phyloP scores from a whole-genome alignment of 2,329 filamentous ascomycete genomes.

The Xylaria sp. region DNA sequence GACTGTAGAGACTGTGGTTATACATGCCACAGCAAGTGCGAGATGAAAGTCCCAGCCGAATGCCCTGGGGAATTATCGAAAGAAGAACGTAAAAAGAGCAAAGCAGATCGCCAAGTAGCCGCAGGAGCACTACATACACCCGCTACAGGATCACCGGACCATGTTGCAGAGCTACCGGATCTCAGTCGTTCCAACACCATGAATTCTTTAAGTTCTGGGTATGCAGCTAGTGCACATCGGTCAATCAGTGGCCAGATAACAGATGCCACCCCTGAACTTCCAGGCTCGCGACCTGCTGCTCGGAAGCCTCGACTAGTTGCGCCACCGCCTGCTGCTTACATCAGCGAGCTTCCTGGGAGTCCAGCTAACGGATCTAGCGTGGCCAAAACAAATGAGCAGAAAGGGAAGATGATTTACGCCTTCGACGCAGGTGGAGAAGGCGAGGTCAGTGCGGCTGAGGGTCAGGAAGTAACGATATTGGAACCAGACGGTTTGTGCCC shows the following conservation, averaged over 20 bases:
- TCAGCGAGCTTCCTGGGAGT: slow-evolving; percentile 72
- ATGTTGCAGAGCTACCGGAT: slow-evolving; percentile 71
- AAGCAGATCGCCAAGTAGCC: slow-evolving; percentile 83
- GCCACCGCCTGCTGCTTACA: slow-evolving; percentile 84
- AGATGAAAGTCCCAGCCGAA: slow-evolving; percentile 97
- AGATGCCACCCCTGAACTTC: slow-evolving; percentile 54
- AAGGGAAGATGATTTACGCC: slow-evolving; percentile 87
- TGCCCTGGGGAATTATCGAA: slow-evolving; percentile 95
- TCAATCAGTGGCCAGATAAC: slow-evolving; percentile 72
- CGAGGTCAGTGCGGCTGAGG: slow-evolving; percentile 83
- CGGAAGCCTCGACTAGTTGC: slow-evolving; percentile 82
- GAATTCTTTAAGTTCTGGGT: slow-evolving; percentile 89
- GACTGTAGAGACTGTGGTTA: slow-evolving; percentile 97
- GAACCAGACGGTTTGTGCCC: slow-evolving; percentile 84
- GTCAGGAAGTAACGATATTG: slow-evolving; percentile 78
- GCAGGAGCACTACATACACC: slow-evolving; percentile 71
- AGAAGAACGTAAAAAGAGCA: slow-evolving; percentile 94
- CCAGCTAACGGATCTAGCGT: slow-evolving; percentile 57
- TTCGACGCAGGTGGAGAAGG: slow-evolving; percentile 86
- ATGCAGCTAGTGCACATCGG: slow-evolving; percentile 80
- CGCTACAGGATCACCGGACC: slow-evolving; percentile 58
- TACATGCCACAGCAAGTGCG: slow-evolving; percentile 97
- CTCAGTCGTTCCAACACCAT: slow-evolving; percentile 87
- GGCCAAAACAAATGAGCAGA: slow-evolving; percentile 63
- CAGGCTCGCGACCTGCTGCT: slow-evolving; percentile 61